A percentile compares a stretch with the other conserved stretches of the same genome.
Conservation (phyloP, 345 rosid species). For the Aethionema arabicum region DNA sequence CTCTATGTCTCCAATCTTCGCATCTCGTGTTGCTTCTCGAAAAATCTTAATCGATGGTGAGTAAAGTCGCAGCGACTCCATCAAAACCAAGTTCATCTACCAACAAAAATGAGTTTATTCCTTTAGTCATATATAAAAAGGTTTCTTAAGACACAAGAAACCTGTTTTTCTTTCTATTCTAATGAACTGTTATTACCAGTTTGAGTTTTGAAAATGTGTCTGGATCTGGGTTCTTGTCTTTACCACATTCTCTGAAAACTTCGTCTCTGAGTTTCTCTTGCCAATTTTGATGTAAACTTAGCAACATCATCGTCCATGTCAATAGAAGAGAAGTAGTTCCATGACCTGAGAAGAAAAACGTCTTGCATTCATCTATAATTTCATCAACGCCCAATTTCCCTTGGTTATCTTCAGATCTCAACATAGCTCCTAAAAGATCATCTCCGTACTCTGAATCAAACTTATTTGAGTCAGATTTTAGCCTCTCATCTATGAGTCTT, state of each 20-base stretch:
- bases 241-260: slow-evolving; percentile 37
- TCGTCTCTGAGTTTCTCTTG: slow-evolving; percentile 52
- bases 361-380: slow-evolving; percentile 55
- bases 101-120: background rate
- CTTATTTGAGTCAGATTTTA: slow-evolving; percentile 4
- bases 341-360: slow-evolving; percentile 54
- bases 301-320: slow-evolving; percentile 44
- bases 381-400: slow-evolving; percentile 34
- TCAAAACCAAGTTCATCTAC: slow-evolving; percentile 54
- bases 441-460: slow-evolving; percentile 35
- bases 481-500: slow-evolving; percentile 35
- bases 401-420: slow-evolving; percentile 22
- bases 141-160: background rate
- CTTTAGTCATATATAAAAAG: too few relatives aligned
- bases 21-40: slow-evolving; percentile 41
- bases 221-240: slow-evolving; percentile 39
- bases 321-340: slow-evolving; percentile 44
- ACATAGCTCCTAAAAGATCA: slow-evolving; percentile 45
- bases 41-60: slow-evolving; percentile 33
- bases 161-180: background rate
- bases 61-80: slow-evolving; percentile 58
- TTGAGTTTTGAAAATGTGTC: slow-evolving; percentile 46
- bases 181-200: slow-evolving; percentile 34
- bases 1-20: slow-evolving; percentile 43
- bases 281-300: slow-evolving; percentile 50